Base-by-base conservation (phyloP, 2,329 filamentous ascomycete species). In the Daldinia sp. region DNA sequence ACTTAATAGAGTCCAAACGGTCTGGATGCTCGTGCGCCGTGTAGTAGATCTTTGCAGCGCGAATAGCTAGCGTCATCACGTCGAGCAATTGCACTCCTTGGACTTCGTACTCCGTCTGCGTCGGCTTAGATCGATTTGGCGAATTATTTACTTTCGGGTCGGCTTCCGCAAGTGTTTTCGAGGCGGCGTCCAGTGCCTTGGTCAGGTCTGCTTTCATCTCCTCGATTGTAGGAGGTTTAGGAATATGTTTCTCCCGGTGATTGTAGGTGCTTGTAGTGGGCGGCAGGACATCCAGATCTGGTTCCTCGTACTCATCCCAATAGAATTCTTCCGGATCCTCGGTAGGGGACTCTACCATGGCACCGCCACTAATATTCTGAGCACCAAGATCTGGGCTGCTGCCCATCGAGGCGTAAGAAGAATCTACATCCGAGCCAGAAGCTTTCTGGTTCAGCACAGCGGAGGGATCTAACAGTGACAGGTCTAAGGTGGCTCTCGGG, bases 221-320 rank as follows among this genome's bases (percentile, higher is more conserved):
- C 55, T 89, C 85, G 71, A 95, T 89, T 66, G 96, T 92, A 7
- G 96, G 96, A 42, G 94, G 93, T 57, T 92, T 95, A 10, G 93
- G 89, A 23, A 97, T 86, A 64, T 91, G 90, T 75, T 94, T 93
- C 67, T 93, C 91, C 73, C 92, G 91, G 76, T 94, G 90, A 72
- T 93, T 94, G 80, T 98, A 99, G 2, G 96, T 99, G 85, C 94
- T 98, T 44, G 95, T 93, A 0, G 96, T 99, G 0, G 96, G 96
- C n/a, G 96, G 95, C 3, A 98, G 89, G 89, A 99, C 95, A 68
- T 91, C 87, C 33, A 89, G 87, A 66, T 93, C 92, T 20, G 85
- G 84, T 65, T 91, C 88, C 35, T 88, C 87, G 75, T 88, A 87
- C 60, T 90, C 88, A 48, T 89, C 88, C 54, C 83, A 87, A 69